Conservation (phyloP, 495 filamentous ascomycete species). For the Hypomontagnella monticulosa region DNA sequence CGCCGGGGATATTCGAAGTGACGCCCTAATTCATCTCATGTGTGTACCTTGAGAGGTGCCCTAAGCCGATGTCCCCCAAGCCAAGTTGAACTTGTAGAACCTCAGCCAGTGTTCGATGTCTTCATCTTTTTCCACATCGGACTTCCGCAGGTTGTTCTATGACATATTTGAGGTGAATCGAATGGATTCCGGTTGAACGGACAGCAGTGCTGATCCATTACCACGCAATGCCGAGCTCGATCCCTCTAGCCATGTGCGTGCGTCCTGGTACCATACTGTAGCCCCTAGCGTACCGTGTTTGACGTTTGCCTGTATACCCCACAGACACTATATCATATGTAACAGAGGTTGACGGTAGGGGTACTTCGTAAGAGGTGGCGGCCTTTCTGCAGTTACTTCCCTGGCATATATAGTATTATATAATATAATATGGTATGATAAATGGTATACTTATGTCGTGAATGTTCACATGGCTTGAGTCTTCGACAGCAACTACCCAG, state of each 20-base stretch:
- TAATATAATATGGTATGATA: too few species aligned
- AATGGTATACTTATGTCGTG: too few species aligned
- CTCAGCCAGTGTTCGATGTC: not conserved
- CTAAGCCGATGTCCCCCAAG: too few species aligned
- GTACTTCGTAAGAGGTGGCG: not conserved
- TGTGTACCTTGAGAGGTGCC: too few species aligned
- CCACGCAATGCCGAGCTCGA: slow-evolving; percentile 36
- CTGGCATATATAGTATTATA: too few species aligned
- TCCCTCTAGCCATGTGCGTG: slow-evolving; percentile 24
- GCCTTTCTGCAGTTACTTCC: too few species aligned
- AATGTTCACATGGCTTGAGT: too few species aligned
- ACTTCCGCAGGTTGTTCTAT: slow-evolving; percentile 20
- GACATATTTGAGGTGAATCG: slow-evolving; percentile 6
- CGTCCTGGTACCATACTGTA: slow-evolving; percentile 12
- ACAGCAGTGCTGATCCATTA: slow-evolving; percentile 19
- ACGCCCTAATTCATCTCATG: too few species aligned
- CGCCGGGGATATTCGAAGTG: not conserved
- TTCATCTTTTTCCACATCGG: slow-evolving; percentile 19
- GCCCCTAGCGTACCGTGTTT: slow-evolving; percentile 6
- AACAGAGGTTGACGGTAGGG: not conserved
- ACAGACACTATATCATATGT: not conserved
- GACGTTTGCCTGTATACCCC: not conserved
- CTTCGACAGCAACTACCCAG: not conserved
- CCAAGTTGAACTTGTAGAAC: too few species aligned
- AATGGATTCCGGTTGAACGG: slow-evolving; percentile 35